These are phyloP conservation scores for Metarhizium brunneum DNA, from an alignment of 2,329 filamentous ascomycete genomes.

Conservation along the genomic window DNA sequence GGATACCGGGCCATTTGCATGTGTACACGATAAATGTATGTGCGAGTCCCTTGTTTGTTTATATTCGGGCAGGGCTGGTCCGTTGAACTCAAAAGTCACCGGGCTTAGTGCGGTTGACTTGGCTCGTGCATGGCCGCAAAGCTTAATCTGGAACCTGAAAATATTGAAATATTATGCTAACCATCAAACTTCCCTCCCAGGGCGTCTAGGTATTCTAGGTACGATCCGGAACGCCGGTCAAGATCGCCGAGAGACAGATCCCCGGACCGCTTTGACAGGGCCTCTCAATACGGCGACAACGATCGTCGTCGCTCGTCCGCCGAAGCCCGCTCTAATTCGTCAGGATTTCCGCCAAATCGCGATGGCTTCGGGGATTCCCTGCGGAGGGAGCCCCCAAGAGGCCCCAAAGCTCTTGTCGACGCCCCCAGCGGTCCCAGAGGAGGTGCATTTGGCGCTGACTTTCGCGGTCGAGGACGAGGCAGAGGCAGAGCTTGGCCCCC, in stretches of 20 bases:
- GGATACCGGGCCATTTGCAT: conserved; percentile 2
- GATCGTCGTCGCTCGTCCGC: conserved; percentile 62
- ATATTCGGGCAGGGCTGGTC: background rate
- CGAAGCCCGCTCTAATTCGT: conserved; percentile 46
- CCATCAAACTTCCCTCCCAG: conserved; percentile 18
- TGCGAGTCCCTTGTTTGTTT: background rate
- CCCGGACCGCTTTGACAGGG: conserved; percentile 53
- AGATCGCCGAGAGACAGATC: conserved; percentile 61
- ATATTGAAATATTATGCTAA: conserved; percentile 1
- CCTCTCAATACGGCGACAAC: conserved; percentile 47
- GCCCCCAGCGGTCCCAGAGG: conserved; percentile 59
- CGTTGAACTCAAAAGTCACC: background rate
- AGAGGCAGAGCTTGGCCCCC: conserved; percentile 47
- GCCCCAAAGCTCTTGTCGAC: conserved; percentile 71
- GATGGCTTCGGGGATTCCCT: conserved; percentile 47
- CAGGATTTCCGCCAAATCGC: conserved; percentile 51
- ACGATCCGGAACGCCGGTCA: conserved; percentile 54
- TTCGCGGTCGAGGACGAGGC: conserved; percentile 41
- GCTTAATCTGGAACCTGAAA: background rate
- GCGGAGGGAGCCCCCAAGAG: conserved; percentile 65
- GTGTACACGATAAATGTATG: conserved; percentile 4
- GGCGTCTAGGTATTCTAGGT: conserved; percentile 49
- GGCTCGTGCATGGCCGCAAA: conserved; percentile 1
- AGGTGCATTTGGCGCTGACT: conserved; percentile 56
- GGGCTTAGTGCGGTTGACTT: background rate